Evolutionary conservation across 2,329 filamentous ascomycete genomes (phyloP).

Genomic region (Lachnellula occidentalis): DNA sequence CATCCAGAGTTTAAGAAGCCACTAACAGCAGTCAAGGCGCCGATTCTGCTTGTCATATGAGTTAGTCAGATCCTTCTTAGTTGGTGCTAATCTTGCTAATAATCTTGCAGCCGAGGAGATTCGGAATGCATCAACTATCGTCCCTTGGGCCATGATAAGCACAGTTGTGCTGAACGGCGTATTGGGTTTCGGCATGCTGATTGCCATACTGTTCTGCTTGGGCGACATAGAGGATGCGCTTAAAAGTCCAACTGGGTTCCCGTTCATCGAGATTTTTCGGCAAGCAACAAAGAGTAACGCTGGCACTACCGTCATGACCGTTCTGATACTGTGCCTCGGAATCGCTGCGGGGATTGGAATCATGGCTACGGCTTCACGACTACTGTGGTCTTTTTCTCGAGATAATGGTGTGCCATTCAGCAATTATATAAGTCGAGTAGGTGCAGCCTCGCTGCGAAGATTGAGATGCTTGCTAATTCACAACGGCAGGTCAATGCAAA

Average conservation of each 20-base stretch:
- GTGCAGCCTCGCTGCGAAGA: not conserved
- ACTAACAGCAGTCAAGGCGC: slow-evolving; percentile 4
- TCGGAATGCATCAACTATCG: slow-evolving; percentile 41
- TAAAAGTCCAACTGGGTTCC: slow-evolving; percentile 44
- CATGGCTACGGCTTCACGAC: slow-evolving; percentile 36
- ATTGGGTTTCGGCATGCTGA: slow-evolving; percentile 51
- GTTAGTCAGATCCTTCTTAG: not conserved
- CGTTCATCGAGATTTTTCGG: slow-evolving; percentile 53
- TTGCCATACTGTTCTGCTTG: slow-evolving; percentile 45
- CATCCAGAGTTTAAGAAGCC: too few relatives aligned
- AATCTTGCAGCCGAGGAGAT: slow-evolving; percentile 35
- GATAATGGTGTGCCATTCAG: slow-evolving; percentile 14
- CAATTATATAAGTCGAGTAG: slow-evolving; percentile 9
- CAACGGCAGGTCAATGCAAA: slow-evolving; percentile 15
- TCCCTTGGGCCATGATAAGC: slow-evolving; percentile 46
- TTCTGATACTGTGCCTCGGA: slow-evolving; percentile 25
- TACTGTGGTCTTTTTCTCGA: slow-evolving; percentile 36
- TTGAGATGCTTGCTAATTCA: too few relatives aligned
- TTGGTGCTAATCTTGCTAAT: too few relatives aligned
- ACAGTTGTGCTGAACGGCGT: slow-evolving; percentile 45
- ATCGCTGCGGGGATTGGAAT: slow-evolving; percentile 34
- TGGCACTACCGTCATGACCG: slow-evolving; percentile 31
- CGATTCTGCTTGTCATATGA: slow-evolving; percentile 18
- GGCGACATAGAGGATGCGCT: slow-evolving; percentile 34
- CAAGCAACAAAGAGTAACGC: slow-evolving; percentile 37